Evolutionary conservation across 2,329 filamentous ascomycete species (phyloP).

Genomic region (Botrytis porri): DNA sequence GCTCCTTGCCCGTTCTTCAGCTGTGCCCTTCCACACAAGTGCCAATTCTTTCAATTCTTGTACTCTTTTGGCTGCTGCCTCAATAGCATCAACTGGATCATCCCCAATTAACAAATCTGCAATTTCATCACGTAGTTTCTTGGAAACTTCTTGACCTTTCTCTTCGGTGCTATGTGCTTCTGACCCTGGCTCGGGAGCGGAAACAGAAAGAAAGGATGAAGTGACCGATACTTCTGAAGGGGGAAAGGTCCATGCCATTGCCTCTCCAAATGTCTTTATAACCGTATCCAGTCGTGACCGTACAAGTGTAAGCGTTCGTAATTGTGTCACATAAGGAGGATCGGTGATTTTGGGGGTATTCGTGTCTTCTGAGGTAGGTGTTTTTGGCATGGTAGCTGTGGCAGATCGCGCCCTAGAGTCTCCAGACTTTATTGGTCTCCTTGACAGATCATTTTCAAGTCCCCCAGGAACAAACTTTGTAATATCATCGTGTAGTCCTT

Average conservation of each 20-base stretch:
- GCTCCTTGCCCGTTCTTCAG: slow-evolving; percentile 81
- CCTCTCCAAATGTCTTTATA: slow-evolving; percentile 87
- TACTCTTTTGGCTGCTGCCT: slow-evolving; percentile 70
- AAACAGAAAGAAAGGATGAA: slow-evolving; percentile 86
- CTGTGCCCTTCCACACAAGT: slow-evolving; percentile 90
- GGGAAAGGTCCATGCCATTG: slow-evolving; percentile 92
- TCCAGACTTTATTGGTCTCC: slow-evolving; percentile 28
- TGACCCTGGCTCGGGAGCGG: slow-evolving; percentile 71
- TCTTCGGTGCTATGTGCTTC: slow-evolving; percentile 72
- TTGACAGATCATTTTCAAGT: slow-evolving; percentile 32
- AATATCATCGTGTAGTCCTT: slow-evolving; percentile 70
- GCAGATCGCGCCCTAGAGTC: slow-evolving; percentile 34
- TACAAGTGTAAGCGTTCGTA: slow-evolving; percentile 80
- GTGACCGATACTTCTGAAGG: slow-evolving; percentile 81
- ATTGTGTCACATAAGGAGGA: slow-evolving; percentile 69
- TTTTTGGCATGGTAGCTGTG: slow-evolving; percentile 33
- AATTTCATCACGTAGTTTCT: slow-evolving; percentile 69
- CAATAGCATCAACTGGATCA: slow-evolving; percentile 64
- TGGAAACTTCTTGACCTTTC: slow-evolving; percentile 79
- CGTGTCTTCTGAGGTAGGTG: slow-evolving; percentile 29
- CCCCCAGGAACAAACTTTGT: slow-evolving; percentile 63
- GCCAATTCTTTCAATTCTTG: slow-evolving; percentile 74
- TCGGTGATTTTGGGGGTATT: slow-evolving; percentile 40
- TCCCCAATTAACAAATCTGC: slow-evolving; percentile 58
- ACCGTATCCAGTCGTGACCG: slow-evolving; percentile 82